A percentile compares a stretch with the other conserved stretches of the same genome.
These are phyloP conservation scores for Pichia sp. DNA, from an alignment of 1,139 yeast genomes.

Conservation along the genomic window DNA sequence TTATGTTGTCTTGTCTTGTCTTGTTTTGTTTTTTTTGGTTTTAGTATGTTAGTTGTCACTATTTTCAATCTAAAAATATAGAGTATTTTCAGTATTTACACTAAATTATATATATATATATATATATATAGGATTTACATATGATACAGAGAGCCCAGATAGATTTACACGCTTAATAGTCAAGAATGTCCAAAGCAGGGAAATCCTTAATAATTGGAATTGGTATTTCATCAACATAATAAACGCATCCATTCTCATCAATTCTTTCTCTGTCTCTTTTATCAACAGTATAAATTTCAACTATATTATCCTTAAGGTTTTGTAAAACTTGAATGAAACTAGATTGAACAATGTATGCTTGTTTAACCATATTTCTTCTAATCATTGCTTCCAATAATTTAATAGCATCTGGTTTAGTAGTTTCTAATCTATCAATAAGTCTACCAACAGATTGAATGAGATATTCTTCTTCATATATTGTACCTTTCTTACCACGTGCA, in stretches of 20 bases:
- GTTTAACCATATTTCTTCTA: conserved; percentile 67
- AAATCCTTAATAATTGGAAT: conserved; percentile 56
- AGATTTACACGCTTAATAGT: conserved; percentile 32
- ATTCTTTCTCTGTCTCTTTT: conserved; percentile 83
- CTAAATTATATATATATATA: no score
- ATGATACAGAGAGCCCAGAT: neutral
- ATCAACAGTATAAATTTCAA: conserved; percentile 72
- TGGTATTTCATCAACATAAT: conserved; percentile 67
- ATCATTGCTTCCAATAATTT: conserved; percentile 69
- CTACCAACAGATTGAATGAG: conserved; percentile 84
- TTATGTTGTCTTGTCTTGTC: no score
- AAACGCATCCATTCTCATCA: conserved; percentile 83
- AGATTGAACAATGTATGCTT: conserved; percentile 77
- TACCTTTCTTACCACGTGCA: conserved; percentile 96
- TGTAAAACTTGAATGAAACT: conserved; percentile 53
- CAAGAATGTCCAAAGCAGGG: conserved; percentile 50
- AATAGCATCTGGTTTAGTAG: conserved; percentile 68
- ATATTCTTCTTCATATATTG: conserved; percentile 95
- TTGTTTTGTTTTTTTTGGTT: no score
- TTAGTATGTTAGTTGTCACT: no score
- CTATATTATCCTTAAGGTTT: conserved; percentile 51
- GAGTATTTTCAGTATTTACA: no score
- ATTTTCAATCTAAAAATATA: no score
- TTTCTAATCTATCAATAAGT: conserved; percentile 72
- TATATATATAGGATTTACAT: neutral